A percentile compares a stretch with the other conserved stretches of the same genome.
These are phyloP conservation scores for Cydonia oblonga DNA, from an alignment of 331 rosid genomes.

Conservation along the genomic window DNA sequence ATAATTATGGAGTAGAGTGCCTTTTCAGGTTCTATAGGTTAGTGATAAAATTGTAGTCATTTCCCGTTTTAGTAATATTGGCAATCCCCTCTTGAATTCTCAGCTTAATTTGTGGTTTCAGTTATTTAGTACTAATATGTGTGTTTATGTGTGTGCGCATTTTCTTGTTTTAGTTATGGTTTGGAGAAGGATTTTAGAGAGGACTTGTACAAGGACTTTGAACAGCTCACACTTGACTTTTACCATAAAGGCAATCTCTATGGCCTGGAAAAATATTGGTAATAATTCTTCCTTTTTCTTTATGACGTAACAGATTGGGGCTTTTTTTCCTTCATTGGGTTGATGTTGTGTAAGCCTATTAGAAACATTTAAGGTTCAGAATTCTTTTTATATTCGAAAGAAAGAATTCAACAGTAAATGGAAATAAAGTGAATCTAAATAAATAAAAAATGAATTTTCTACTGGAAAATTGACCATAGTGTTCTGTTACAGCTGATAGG, in stretches of 20 bases:
- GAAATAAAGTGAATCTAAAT: not conserved
- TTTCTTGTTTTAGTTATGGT: slow-evolving; percentile 66
- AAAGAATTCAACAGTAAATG: not conserved
- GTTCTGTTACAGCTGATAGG: not conserved
- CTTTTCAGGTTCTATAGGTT: slow-evolving; percentile 94
- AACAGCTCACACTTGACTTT: slow-evolving; percentile 73
- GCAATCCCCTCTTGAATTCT: not conserved
- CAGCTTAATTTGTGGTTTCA: not conserved
- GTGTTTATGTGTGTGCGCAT: not conserved
- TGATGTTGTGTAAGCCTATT: not conserved
- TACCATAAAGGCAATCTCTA: slow-evolving; percentile 77
- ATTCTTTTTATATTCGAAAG: not conserved
- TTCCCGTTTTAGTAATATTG: slow-evolving; percentile 8
- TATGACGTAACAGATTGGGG: not conserved
- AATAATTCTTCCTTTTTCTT: slow-evolving; percentile 11
- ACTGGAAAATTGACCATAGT: not conserved
- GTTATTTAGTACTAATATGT: not conserved
- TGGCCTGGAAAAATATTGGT: slow-evolving; percentile 98
- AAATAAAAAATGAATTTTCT: not conserved
- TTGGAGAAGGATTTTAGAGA: slow-evolving; percentile 90
- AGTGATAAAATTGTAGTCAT: not conserved
- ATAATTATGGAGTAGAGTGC: slow-evolving; percentile 91
- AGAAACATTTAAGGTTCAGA: not conserved
- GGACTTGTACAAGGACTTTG: slow-evolving; percentile 78
- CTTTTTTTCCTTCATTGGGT: not conserved